Base-by-base conservation (phyloP, 306 rosid species). In the Quercus dentata region DNA sequence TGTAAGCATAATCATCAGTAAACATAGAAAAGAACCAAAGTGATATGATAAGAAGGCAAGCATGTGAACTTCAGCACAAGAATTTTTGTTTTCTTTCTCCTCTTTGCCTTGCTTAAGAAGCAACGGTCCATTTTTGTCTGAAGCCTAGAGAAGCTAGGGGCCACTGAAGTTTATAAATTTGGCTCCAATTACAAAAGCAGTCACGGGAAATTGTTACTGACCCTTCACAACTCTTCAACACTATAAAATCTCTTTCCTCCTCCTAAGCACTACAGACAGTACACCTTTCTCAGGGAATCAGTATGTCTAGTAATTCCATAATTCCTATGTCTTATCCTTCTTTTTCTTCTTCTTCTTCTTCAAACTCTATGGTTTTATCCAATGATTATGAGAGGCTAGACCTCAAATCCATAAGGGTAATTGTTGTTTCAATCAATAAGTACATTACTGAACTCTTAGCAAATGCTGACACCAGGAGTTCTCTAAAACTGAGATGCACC, bases 181-280 rank as follows among this genome's bases (percentile, higher is more conserved):
- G 79, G 76, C 31, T 74, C 56, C 62, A 55, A 83, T 8, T 8
- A 41, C 46, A 41, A 8, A 41, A 41, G 54, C 81, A 71, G 81
- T 85, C 86, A 91, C 97, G 97, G 97, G 94, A 85, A 55, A 83
- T 76, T 76, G 81, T 80, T 88, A 86, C 64, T 64, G 62, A 69
- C 79, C 74, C 70, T 73, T 56, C 80, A 78, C 46, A 78, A 67
- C 59, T 70, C 56, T 52, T 58, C 75, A 71, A 76, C 28, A 30
- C 25, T 74, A 77, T 56, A 76, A 85, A 20, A 75, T 30, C 70
- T 69, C 75, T 28, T n/a, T 25, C 73, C 15, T 62, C 38, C 20
- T 78, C 67, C 82, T 77, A 57, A 9, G 30, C 81, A 58, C 76
- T 5, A 25, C 57, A 19, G 70, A 73, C 71, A 58, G 30, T 7